Conservation (phyloP, 495 filamentous ascomycete genomes). For the Viridothelium virens region DNA sequence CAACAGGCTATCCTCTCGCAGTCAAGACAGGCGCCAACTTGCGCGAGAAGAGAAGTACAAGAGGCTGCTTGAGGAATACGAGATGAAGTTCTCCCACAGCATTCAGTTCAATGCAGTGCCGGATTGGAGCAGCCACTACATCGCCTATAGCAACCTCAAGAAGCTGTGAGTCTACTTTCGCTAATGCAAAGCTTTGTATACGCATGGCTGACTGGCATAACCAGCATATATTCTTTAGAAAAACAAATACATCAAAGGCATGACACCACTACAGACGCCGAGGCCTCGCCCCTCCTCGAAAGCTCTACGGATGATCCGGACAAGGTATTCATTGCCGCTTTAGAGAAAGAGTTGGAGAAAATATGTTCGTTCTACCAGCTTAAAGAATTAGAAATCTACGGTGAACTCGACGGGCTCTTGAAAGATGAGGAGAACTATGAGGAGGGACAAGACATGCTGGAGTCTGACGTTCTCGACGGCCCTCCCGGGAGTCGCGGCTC, state of each 20-base stretch:
- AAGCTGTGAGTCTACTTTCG: conserved; percentile 64
- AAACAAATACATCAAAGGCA: conserved; percentile 50
- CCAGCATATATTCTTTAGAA: conserved; percentile 87
- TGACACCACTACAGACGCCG: conserved; percentile 52
- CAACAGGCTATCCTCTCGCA: neutral
- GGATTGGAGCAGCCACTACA: conserved; percentile 96
- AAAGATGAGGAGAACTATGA: conserved; percentile 68
- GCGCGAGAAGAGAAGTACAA: neutral
- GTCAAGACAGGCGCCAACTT: neutral
- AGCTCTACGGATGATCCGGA: conserved; percentile 57
- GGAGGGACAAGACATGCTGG: conserved; percentile 50
- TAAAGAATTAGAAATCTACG: conserved; percentile 78
- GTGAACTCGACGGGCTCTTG: conserved; percentile 68
- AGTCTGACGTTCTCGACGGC: conserved; percentile 48
- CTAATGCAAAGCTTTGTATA: neutral
- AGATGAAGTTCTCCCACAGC: conserved; percentile 99
- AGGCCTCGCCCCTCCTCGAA: conserved; percentile 71
- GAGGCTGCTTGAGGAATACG: conserved; percentile 43
- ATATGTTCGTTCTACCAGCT: conserved; percentile 79
- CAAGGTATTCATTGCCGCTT: conserved; percentile 62
- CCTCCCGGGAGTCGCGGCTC: conserved; percentile 39
- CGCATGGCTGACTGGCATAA: conserved; percentile 21
- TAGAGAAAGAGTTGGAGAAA: conserved; percentile 89
- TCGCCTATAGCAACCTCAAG: conserved; percentile 96
- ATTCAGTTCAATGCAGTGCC: conserved; percentile 99